Evolutionary conservation across 441 rosid species (phyloP).

Genomic region (Eruca vesicaria): DNA sequence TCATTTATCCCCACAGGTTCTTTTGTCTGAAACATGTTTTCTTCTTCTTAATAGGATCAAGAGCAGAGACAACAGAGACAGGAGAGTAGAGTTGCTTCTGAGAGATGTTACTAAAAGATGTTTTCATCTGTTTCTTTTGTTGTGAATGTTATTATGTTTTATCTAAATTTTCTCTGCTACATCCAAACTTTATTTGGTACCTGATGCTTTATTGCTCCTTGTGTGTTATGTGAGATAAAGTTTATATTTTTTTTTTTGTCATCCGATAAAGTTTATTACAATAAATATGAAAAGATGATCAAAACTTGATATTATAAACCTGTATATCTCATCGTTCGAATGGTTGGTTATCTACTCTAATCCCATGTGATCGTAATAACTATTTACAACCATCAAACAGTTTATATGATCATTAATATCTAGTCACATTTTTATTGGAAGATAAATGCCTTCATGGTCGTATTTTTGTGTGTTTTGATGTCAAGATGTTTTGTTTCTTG

Average conservation of each 20-base stretch:
- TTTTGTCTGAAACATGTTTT: no score
- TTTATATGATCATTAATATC: neutral
- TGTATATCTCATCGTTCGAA: no score
- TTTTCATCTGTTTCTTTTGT: neutral
- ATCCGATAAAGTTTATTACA: no score
- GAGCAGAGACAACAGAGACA: constrained; percentile 95
- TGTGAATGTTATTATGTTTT: neutral
- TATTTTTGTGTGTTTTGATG: neutral
- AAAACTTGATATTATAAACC: neutral
- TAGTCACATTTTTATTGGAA: neutral
- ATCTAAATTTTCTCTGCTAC: neutral
- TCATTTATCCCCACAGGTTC: neutral
- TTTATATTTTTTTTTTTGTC: no score
- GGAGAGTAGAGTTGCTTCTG: constrained; percentile 76
- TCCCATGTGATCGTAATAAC: no score
- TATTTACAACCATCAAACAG: neutral
- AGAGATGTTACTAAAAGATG: neutral
- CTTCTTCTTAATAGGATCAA: constrained; percentile 57
- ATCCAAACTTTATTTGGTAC: neutral
- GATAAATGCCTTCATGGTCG: neutral
- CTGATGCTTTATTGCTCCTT: neutral
- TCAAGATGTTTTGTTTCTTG: neutral
- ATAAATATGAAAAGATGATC: neutral
- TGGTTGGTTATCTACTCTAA: no score
- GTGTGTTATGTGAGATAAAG: neutral